A percentile compares a stretch with the other conserved stretches of the same genome.
Evolutionary conservation across 192 early-diverging fungal genomes (phyloP).

Genomic region (Entomortierella lignicola): DNA sequence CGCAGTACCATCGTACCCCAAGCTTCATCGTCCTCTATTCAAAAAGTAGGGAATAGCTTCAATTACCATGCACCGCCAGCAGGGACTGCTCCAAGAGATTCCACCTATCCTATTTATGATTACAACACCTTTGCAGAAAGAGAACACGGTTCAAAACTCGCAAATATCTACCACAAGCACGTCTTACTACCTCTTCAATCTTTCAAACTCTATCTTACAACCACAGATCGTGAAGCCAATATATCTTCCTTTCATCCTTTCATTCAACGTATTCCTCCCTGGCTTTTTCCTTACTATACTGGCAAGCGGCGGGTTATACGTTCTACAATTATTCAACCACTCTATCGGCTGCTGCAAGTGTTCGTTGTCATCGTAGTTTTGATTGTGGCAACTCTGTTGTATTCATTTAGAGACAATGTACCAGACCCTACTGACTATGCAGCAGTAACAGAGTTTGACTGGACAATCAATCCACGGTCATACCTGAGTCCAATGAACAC

Average conservation of each 20-base stretch:
- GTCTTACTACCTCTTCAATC: conserved; percentile 16
- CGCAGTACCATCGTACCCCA: neutral
- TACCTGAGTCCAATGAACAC: conserved; percentile 58
- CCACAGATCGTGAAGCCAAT: conserved; percentile 15
- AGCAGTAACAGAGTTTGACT: conserved; percentile 53
- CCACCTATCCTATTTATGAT: too few relatives aligned
- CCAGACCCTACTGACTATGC: conserved; percentile 50
- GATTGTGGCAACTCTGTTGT: conserved; percentile 30
- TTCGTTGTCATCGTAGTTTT: conserved; percentile 17
- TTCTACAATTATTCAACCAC: conserved; percentile 20
- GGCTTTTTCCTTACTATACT: conserved; percentile 32
- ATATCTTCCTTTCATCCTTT: neutral
- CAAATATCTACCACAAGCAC: conserved; percentile 10
- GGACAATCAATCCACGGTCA: conserved; percentile 59
- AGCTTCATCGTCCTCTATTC: neutral
- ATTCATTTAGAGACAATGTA: conserved; percentile 24
- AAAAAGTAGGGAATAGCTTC: neutral
- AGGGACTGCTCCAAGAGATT: neutral
- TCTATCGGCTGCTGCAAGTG: conserved; percentile 18
- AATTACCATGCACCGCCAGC: neutral
- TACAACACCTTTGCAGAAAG: neutral
- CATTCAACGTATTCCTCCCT: conserved; percentile 22
- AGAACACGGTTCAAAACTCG: conserved; percentile 10
- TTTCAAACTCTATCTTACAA: conserved; percentile 16
- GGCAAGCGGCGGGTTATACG: conserved; percentile 7